These are phyloP conservation scores for Coemansia aciculifera DNA, from an alignment of 192 early-diverging fungal species.

Conservation along the genomic window DNA sequence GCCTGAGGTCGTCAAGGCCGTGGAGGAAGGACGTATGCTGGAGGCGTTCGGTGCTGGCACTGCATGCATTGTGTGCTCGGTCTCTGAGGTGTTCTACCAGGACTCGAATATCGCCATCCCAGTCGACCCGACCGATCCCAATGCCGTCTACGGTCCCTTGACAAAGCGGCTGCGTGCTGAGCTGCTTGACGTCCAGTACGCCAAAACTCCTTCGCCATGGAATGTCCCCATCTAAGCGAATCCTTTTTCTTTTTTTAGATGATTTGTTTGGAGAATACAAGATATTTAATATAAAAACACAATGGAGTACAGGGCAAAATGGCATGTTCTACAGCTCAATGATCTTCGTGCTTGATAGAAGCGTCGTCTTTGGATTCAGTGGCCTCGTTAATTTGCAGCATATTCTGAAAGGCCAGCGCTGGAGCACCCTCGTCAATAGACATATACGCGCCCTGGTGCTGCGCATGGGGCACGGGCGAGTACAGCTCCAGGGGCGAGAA, in stretches of 20 bases:
- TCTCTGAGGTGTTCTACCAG: slow-evolving; percentile 81
- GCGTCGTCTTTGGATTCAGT: neutral
- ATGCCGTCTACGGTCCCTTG: slow-evolving; percentile 81
- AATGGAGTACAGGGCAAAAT: neutral
- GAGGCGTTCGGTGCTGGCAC: slow-evolving; percentile 99
- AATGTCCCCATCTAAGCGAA: slow-evolving; percentile 24
- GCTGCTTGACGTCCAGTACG: slow-evolving; percentile 95
- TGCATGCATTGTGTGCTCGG: slow-evolving; percentile 92
- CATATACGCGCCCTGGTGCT: neutral
- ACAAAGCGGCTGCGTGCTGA: slow-evolving; percentile 80
- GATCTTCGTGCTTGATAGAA: neutral
- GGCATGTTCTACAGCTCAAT: neutral
- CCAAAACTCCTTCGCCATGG: slow-evolving; percentile 60
- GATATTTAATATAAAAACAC: neutral
- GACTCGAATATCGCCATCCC: slow-evolving; percentile 76
- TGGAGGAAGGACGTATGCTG: slow-evolving; percentile 73
- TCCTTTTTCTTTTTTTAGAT: neutral
- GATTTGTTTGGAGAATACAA: neutral
- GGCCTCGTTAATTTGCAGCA: neutral
- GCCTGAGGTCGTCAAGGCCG: slow-evolving; percentile 73
- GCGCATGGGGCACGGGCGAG: neutral
- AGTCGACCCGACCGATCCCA: slow-evolving; percentile 83
- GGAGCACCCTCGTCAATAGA: neutral
- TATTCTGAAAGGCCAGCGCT: neutral
- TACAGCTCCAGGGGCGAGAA: slow-evolving; percentile 3